phyloP scores from a whole-genome alignment of 257 asterid genomes.

The Penstemon barbatus region DNA sequence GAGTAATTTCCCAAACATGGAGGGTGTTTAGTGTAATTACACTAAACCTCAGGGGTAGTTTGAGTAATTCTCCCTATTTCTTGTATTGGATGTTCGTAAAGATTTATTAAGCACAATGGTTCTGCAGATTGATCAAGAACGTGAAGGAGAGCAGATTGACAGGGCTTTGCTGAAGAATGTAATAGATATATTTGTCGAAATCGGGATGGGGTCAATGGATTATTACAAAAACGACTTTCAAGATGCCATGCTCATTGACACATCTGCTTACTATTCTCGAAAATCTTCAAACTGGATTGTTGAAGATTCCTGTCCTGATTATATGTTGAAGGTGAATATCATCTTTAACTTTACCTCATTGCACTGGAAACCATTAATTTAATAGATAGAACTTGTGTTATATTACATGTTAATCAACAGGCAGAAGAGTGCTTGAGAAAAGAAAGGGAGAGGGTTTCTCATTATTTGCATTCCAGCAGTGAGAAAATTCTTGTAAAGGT shows the following conservation, averaged over 20 bases:
- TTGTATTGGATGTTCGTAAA: background rate
- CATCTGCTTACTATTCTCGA: slow-evolving; percentile 53
- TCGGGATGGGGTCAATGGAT: slow-evolving; percentile 43
- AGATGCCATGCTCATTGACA: slow-evolving; percentile 41
- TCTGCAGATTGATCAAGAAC: slow-evolving; percentile 50
- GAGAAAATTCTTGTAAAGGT: slow-evolving; percentile 57
- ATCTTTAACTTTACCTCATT: slow-evolving; percentile 5
- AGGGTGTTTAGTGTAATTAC: too few species aligned
- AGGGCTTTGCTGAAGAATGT: slow-evolving; percentile 53
- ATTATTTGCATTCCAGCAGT: slow-evolving; percentile 51
- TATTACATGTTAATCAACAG: slow-evolving; percentile 27
- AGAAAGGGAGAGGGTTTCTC: slow-evolving; percentile 57
- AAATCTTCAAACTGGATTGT: slow-evolving; percentile 64
- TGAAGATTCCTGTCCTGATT: slow-evolving; percentile 63
- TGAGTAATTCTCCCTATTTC: background rate
- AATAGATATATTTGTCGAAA: slow-evolving; percentile 47
- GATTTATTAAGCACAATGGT: slow-evolving; percentile 5
- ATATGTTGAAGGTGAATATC: slow-evolving; percentile 53
- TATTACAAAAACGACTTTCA: slow-evolving; percentile 49
- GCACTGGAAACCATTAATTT: background rate
- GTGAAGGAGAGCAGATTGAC: slow-evolving; percentile 46
- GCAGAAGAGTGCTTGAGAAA: slow-evolving; percentile 56
- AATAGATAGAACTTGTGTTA: slow-evolving; percentile 9
- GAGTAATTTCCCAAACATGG: too few species aligned
- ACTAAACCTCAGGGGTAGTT: too few species aligned